Evolutionary conservation across 1,284 basidiomycete species (phyloP).

Genomic region (Puccinia polysora): DNA sequence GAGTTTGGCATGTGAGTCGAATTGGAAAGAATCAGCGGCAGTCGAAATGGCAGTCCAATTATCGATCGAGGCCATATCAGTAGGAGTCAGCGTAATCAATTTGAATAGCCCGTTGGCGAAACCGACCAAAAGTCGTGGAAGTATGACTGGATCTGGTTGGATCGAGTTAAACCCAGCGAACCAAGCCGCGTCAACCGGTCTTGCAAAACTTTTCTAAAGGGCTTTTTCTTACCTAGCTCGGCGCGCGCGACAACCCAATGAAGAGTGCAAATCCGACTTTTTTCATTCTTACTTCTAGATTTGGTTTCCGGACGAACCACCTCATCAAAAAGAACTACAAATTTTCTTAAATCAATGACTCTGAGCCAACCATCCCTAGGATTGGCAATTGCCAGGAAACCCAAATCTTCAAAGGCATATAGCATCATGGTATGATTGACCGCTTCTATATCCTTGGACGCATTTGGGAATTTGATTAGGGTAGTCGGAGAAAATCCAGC

Average conservation of each 20-base stretch:
- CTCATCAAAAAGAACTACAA: conserved; percentile 26
- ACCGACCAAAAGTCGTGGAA: conserved; percentile 34
- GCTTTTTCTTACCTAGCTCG: conserved; percentile 14
- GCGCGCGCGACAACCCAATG: conserved; percentile 22
- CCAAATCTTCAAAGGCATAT: conserved; percentile 32
- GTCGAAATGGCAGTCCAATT: conserved; percentile 29
- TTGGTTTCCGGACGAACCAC: conserved; percentile 14
- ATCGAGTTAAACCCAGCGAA: background rate
- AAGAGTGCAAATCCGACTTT: conserved; percentile 14
- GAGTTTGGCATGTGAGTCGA: conserved; percentile 8
- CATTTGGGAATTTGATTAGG: conserved; percentile 13
- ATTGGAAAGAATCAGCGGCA: conserved; percentile 11
- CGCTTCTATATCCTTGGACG: background rate
- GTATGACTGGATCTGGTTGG: conserved; percentile 2
- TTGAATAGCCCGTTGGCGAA: conserved; percentile 24
- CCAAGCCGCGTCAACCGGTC: too few relatives aligned
- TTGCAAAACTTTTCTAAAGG: too few relatives aligned
- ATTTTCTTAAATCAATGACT: conserved; percentile 38
- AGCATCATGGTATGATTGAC: background rate
- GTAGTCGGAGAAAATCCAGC: conserved; percentile 17
- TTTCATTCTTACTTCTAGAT: conserved; percentile 11
- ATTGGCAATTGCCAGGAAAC: conserved; percentile 35
- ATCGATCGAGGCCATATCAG: conserved; percentile 38
- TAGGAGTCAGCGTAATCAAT: conserved; percentile 17
- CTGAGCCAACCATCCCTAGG: conserved; percentile 13